Conservation (phyloP, 2,329 filamentous ascomycete species). For the Aspergillus brunneoviolaceus region DNA sequence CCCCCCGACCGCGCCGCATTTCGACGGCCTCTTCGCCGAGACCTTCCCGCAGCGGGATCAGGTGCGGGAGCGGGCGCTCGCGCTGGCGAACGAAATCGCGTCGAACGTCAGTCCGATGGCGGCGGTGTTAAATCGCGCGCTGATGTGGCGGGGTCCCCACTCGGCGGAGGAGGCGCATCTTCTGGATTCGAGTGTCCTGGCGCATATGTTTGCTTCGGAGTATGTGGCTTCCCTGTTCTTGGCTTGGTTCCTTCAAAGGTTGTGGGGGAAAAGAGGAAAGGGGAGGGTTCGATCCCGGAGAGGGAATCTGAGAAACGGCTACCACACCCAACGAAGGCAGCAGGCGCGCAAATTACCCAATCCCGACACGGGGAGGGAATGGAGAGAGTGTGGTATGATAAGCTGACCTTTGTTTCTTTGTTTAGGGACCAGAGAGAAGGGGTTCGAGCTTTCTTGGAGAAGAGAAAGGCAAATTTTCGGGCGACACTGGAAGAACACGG, state of each 20-base stretch:
- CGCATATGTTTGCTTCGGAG: constrained; percentile 38
- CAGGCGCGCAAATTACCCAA: no score
- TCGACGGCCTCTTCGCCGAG: constrained; percentile 64
- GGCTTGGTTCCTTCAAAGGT: background rate
- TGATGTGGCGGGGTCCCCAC: constrained; percentile 59
- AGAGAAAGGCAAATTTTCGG: constrained; percentile 62
- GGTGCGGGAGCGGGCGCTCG: constrained; percentile 65
- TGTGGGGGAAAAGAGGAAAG: no score
- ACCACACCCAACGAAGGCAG: no score
- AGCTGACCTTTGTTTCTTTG: constrained; percentile 11
- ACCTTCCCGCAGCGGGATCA: constrained; percentile 57
- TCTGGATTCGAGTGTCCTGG: constrained; percentile 55
- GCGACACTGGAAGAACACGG: constrained; percentile 61
- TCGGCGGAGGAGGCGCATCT: constrained; percentile 69
- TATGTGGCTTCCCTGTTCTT: constrained; percentile 16
- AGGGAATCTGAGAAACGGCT: no score
- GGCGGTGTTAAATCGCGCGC: constrained; percentile 66
- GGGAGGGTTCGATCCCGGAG: no score
- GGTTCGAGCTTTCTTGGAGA: constrained; percentile 67
- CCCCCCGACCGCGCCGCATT: constrained; percentile 47
- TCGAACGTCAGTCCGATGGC: constrained; percentile 65
- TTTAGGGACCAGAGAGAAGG: constrained; percentile 65
- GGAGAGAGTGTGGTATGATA: background rate
- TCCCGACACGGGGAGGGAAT: background rate
- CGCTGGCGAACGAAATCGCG: constrained; percentile 66